Evolutionary conservation across 192 early-diverging fungal genomes (phyloP), one percentile per base, ranked within the genome.

Genomic region (Coemansia sp.): DNA sequence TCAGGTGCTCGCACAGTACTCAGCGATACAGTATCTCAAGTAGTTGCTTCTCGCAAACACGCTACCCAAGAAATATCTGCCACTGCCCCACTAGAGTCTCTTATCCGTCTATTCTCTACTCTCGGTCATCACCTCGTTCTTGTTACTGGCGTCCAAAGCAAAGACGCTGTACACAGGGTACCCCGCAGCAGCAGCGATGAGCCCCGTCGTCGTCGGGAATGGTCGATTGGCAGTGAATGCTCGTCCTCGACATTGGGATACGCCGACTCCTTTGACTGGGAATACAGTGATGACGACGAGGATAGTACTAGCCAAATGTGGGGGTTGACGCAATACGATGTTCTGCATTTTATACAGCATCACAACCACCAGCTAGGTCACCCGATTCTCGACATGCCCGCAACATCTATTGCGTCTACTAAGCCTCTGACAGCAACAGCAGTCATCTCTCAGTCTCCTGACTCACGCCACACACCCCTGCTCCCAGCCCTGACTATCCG

Each of bases 281-380:
- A 63, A 16, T 49, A 47, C 47, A 40, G 37, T 10, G 56, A 68
- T 32, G 39, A 70, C 27, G 22, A 50, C 15, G 64, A 30, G 8
- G 73, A 27, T 8, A 44, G 58, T 22, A 59, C 58, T 0, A 37
- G 58, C 20, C 58, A 24, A 6, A 59, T 78, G 39, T 76, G 74
- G 41, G 76, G 80, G 3, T 69, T 84, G 62, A 78, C 83, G 30
- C 83, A 81, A 40, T 71, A 75, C 64, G 83, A 84, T 20, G 70
- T 84, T 0, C 67, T 84, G 27, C 75, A 74, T 11, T 84, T 80
- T 27, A 73, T 84, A 44, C 74, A 80, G 77, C 74, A 77, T 62
- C 68, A 84, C 74, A 80, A 84, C 67, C 78, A 76, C 65, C 60
- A 74, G 56, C 62, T 84, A 13, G 70, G 78, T 6, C 50, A 65